Conservation (phyloP, 495 filamentous ascomycete species). For the Hypoxylon perforatum region DNA sequence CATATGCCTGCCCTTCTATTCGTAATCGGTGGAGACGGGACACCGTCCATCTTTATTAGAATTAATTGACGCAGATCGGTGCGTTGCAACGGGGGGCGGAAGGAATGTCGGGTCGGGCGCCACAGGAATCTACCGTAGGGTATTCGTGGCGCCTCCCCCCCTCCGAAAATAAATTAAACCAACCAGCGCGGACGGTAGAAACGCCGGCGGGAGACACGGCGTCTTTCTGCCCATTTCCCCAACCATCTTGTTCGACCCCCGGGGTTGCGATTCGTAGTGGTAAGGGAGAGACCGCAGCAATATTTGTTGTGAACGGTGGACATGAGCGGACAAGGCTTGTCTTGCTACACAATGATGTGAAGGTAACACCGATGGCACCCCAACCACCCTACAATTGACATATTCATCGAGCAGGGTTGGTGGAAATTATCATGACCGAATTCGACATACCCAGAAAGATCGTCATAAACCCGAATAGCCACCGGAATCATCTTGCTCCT, state of each 20-base stretch:
- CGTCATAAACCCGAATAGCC: slow-evolving; percentile 44
- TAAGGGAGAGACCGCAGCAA: too few species aligned
- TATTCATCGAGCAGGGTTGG: slow-evolving; percentile 33
- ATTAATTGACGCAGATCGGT: too few species aligned
- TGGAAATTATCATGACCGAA: slow-evolving; percentile 39
- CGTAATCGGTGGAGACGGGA: too few species aligned
- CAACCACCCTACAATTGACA: slow-evolving; percentile 33
- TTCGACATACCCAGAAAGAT: slow-evolving; percentile 29
- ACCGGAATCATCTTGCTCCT: slow-evolving; percentile 30
- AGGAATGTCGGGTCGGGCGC: slow-evolving; percentile 2
- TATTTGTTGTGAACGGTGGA: neutral
- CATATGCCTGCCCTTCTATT: too few species aligned
- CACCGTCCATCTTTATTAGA: too few species aligned
- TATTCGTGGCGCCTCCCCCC: neutral
- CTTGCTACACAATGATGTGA: slow-evolving; percentile 33
- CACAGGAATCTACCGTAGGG: slow-evolving; percentile 3
- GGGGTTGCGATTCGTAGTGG: too few species aligned
- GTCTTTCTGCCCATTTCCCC: slow-evolving; percentile 7
- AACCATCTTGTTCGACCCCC: neutral
- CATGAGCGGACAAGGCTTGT: slow-evolving; percentile 11
- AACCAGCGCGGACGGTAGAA: slow-evolving; percentile 8
- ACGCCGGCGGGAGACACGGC: slow-evolving; percentile 1
- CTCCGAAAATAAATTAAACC: slow-evolving; percentile 9
- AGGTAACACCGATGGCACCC: slow-evolving; percentile 39
- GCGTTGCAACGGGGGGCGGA: neutral